These are phyloP conservation scores for Phytopythium ostracodes DNA, from an alignment of 352 stramenopile species.

Conservation along the genomic window DNA sequence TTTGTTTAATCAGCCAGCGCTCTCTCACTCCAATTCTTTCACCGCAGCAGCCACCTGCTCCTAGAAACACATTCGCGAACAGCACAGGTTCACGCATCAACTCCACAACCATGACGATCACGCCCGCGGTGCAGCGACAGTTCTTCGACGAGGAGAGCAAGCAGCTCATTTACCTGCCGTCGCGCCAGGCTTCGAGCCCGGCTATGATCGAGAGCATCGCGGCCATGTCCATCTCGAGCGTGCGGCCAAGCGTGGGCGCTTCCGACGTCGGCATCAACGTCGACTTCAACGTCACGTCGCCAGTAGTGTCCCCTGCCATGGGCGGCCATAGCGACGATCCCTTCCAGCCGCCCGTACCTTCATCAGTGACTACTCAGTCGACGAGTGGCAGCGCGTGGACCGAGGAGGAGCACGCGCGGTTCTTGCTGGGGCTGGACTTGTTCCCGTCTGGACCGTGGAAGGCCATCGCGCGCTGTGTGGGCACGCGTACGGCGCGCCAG, in stretches of 20 bases:
- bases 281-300: background rate
- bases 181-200: conserved; percentile 3
- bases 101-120: conserved; percentile 33
- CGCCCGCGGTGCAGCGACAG: conserved; percentile 24
- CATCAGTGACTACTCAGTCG: background rate
- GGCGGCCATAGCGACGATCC: background rate
- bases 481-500: conserved; percentile 41
- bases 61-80: conserved; percentile 5
- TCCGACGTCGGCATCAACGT: background rate
- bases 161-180: conserved; percentile 26
- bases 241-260: background rate
- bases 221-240: conserved; percentile 3
- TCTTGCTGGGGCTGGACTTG: conserved; percentile 39
- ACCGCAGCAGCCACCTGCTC: background rate
- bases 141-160: conserved; percentile 35
- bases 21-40: background rate
- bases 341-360: background rate
- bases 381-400: conserved; percentile 34
- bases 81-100: background rate
- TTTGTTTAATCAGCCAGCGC: background rate
- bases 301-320: background rate
- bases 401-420: conserved; percentile 44
- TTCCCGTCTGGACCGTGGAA: conserved; percentile 46
- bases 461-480: conserved; percentile 35
- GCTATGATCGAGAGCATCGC: conserved; percentile 5